Evolutionary conservation across 2,329 filamentous ascomycete species (phyloP).

Genomic region (Fusarium secorum): DNA sequence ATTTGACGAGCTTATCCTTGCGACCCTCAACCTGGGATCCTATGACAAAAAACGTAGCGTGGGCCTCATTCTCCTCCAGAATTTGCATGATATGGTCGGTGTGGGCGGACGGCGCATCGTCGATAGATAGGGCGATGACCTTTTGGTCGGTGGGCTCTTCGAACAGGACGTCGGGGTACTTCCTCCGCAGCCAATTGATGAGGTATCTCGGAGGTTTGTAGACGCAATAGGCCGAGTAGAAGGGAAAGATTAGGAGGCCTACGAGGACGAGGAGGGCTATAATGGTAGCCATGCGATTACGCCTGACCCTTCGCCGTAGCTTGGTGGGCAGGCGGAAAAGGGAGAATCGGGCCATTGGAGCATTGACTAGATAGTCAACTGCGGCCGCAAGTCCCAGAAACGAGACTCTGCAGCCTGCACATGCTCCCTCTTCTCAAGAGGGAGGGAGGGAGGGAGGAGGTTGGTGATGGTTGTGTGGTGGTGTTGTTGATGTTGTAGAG

Average conservation of each 20-base stretch:
- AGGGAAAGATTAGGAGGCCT: conserved; percentile 48
- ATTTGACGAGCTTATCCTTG: conserved; percentile 62
- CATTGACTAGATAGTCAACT: conserved; percentile 24
- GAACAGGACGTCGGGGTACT: conserved; percentile 83
- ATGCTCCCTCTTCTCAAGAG: conserved; percentile 31
- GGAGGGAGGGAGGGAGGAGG: not conserved
- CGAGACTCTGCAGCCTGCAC: conserved; percentile 30
- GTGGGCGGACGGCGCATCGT: conserved; percentile 80
- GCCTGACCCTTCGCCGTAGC: conserved; percentile 64
- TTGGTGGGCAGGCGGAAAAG: conserved; percentile 64
- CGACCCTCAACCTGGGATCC: conserved; percentile 73
- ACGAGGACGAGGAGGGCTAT: conserved; percentile 50
- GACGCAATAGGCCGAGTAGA: conserved; percentile 68
- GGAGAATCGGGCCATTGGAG: conserved; percentile 51
- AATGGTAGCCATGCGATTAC: conserved; percentile 66
- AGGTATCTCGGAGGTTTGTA: conserved; percentile 82
- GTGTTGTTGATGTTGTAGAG: conserved; percentile 12
- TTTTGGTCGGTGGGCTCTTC: conserved; percentile 67
- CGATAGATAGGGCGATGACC: conserved; percentile 83
- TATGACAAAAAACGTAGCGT: conserved; percentile 89
- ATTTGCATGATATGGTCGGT: conserved; percentile 75
- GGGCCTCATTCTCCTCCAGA: conserved; percentile 70
- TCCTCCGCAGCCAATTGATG: conserved; percentile 73
- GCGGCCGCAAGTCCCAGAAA: conserved; percentile 35
- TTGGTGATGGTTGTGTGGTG: conserved; percentile 18